Conservation (phyloP, 1,284 basidiomycete genomes). For the Ceratobasidium papillatum region DNA sequence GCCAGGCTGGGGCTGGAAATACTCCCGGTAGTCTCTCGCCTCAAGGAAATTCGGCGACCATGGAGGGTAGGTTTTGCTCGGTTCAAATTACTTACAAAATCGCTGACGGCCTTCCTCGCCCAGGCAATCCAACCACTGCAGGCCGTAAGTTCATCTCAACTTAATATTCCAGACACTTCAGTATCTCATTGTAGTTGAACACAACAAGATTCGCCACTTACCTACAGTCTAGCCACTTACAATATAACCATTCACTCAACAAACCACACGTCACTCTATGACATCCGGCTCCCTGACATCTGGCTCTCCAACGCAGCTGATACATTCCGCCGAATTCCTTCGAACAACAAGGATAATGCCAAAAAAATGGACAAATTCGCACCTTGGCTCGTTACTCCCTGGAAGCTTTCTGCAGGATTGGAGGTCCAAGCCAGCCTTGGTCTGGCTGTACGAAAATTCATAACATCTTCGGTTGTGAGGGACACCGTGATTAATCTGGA, state of each 20-base stretch:
- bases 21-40: too few relatives aligned
- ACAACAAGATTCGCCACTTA: neutral
- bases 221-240: neutral
- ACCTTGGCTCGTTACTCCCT: constrained; percentile 1
- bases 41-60: too few relatives aligned
- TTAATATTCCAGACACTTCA: neutral
- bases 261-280: neutral
- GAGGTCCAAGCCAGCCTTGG: neutral
- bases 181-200: neutral
- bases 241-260: neutral
- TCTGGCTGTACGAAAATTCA: neutral
- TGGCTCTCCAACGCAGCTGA: constrained; percentile 5
- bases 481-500: neutral
- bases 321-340: neutral
- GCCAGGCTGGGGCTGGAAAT: too few relatives aligned
- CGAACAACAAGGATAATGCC: too few relatives aligned
- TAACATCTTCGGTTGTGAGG: neutral
- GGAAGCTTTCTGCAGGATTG: neutral
- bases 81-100: too few relatives aligned
- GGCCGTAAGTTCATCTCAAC: too few relatives aligned
- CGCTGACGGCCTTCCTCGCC: too few relatives aligned
- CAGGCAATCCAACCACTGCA: too few relatives aligned
- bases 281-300: neutral
- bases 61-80: too few relatives aligned
- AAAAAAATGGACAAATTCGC: neutral